A percentile compares a stretch with the other conserved stretches of the same genome.
Conservation (phyloP, 257 asterid species). For the Datura wrightii region DNA sequence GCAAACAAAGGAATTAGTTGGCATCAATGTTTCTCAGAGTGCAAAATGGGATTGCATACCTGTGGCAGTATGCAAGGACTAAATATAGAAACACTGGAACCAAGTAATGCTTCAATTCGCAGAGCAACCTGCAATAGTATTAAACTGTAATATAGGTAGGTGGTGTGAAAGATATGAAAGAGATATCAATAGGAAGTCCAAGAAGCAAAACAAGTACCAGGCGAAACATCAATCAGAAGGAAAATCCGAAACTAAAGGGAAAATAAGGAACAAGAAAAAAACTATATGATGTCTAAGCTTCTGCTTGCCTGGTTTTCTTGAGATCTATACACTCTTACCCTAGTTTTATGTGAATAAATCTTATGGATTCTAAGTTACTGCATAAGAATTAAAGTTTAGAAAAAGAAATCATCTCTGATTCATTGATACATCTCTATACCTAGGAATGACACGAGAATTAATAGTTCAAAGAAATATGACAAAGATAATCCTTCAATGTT, state of each 20-base stretch:
- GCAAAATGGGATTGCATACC: constrained; percentile 44
- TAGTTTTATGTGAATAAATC: neutral
- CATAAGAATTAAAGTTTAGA: neutral
- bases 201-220: neutral
- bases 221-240: constrained; percentile 14
- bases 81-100: constrained; percentile 57
- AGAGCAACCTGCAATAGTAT: constrained; percentile 62
- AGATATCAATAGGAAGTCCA: neutral
- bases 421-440: neutral
- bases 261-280: neutral
- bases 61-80: constrained; percentile 63
- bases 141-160: constrained; percentile 29
- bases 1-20: constrained; percentile 17
- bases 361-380: neutral
- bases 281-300: neutral
- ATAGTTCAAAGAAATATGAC: neutral
- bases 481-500: neutral
- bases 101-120: constrained; percentile 68
- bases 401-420: neutral
- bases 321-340: constrained; percentile 18
- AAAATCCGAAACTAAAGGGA: neutral
- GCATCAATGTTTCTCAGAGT: neutral
- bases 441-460: neutral
- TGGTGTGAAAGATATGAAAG: neutral
- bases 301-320: neutral